Percentiles rank a stretch among this genome's conserved stretches.
These are phyloP conservation scores for Thermoascus crustaceus DNA, from an alignment of 2,329 filamentous ascomycete genomes.

Conservation along the genomic window DNA sequence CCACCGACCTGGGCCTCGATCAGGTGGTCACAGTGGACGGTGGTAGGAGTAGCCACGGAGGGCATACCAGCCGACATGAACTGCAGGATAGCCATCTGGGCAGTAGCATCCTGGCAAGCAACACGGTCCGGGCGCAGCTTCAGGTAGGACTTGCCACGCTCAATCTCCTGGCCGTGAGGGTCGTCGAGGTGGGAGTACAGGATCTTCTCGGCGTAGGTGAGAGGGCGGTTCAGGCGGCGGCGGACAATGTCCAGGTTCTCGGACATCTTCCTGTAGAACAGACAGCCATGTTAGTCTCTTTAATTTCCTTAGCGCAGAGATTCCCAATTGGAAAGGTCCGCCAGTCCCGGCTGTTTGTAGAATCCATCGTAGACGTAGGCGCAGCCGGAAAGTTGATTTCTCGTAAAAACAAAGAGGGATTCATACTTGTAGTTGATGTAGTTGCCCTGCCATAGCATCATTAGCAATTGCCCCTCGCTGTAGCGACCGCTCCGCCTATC, in stretches of 20 bases:
- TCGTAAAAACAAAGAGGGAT: conserved; percentile 3
- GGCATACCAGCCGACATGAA: conserved; percentile 99
- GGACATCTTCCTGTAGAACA: conserved; percentile 74
- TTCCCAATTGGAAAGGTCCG: too few species aligned
- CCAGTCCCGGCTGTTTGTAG: too few species aligned
- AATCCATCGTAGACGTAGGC: too few species aligned
- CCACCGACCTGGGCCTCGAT: conserved; percentile 96
- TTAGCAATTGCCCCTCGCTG: conserved; percentile 18
- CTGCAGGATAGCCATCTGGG: conserved; percentile 98
- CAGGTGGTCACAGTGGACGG: conserved; percentile 98
- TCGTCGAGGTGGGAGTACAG: conserved; percentile 98
- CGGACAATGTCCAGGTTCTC: conserved; percentile 93
- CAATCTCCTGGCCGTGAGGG: conserved; percentile 89
- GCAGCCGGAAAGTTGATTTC: neutral
- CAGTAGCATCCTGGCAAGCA: conserved; percentile 98
- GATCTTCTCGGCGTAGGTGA: conserved; percentile 97
- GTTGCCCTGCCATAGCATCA: conserved; percentile 49
- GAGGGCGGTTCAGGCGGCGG: conserved; percentile 77
- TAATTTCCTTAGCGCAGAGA: neutral
- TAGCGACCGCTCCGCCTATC: conserved; percentile 7
- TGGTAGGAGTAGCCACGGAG: conserved; percentile 84
- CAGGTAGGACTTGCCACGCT: conserved; percentile 91
- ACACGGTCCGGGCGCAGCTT: conserved; percentile 96
- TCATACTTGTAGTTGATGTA: conserved; percentile 86
- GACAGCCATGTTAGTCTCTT: conserved; percentile 15